Percentiles rank a stretch among this genome's conserved stretches.
These are phyloP conservation scores for Physcia stellaris DNA, from an alignment of 495 filamentous ascomycete species.

Conservation along the genomic window DNA sequence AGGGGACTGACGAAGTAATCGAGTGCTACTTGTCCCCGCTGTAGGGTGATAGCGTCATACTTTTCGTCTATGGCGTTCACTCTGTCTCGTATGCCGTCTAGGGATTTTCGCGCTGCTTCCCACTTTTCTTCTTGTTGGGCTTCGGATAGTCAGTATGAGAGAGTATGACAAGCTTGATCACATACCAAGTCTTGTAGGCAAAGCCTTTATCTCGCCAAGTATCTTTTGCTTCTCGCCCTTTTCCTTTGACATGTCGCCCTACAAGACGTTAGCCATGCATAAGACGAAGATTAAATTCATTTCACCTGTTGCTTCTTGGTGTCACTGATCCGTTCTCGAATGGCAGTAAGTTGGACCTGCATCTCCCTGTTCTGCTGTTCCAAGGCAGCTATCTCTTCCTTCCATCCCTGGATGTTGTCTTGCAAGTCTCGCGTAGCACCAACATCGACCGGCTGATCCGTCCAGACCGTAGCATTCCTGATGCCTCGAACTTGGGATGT, in stretches of 20 bases:
- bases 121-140: conserved; percentile 40
- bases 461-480: conserved; percentile 50
- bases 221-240: conserved; percentile 46
- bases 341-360: too few relatives aligned
- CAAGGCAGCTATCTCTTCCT: conserved; percentile 27
- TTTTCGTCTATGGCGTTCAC: conserved; percentile 31
- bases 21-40: conserved; percentile 50
- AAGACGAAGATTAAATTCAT: too few relatives aligned
- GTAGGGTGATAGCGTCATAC: conserved; percentile 41
- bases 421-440: conserved; percentile 40
- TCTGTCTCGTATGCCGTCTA: conserved; percentile 27
- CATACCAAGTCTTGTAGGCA: conserved; percentile 60
- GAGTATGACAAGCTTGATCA: background rate
- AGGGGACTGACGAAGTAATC: conserved; percentile 48
- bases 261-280: too few relatives aligned
- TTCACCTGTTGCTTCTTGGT: too few relatives aligned
- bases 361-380: conserved; percentile 19
- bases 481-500: conserved; percentile 49
- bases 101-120: conserved; percentile 25
- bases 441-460: conserved; percentile 57
- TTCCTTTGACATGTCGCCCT: conserved; percentile 35
- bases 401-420: conserved; percentile 28
- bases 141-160: conserved; percentile 22
- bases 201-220: conserved; percentile 41
- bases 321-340: too few relatives aligned